Evolutionary conservation across 306 rosid species (phyloP).

Genomic region (Mimosa pudica): DNA sequence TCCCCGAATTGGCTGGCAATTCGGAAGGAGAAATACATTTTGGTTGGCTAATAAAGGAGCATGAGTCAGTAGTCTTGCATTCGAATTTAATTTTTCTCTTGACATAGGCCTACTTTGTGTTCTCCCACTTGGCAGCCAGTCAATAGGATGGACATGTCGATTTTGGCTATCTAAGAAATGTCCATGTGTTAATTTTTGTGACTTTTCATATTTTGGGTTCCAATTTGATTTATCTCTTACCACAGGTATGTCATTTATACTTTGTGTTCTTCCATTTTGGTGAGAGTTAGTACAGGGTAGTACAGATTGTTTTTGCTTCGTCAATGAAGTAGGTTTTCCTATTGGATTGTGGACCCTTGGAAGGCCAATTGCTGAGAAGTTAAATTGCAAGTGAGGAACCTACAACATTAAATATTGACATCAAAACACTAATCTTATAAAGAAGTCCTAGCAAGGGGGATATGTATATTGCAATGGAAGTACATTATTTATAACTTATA

Average conservation of each 20-base stretch:
- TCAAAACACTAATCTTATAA: constrained; percentile 16
- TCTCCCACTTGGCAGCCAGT: not conserved
- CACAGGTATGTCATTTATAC: constrained; percentile 45
- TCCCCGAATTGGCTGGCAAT: constrained; percentile 46
- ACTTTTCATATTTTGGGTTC: constrained; percentile 51
- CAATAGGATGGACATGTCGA: not conserved
- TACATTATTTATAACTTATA: not conserved
- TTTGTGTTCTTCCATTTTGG: constrained; percentile 42
- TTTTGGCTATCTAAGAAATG: constrained; percentile 37
- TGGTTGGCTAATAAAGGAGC: constrained; percentile 48
- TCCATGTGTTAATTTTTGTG: constrained; percentile 63
- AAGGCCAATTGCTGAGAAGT: constrained; percentile 41
- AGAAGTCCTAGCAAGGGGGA: not conserved
- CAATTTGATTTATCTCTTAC: constrained; percentile 42
- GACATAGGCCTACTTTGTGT: constrained; percentile 10
- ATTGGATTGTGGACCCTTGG: constrained; percentile 47
- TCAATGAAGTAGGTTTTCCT: constrained; percentile 45
- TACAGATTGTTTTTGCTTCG: constrained; percentile 43
- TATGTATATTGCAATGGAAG: not conserved
- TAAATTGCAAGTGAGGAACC: constrained; percentile 53
- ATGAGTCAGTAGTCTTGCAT: constrained; percentile 51
- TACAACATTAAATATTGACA: constrained; percentile 35
- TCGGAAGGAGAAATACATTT: constrained; percentile 33
- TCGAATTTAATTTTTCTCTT: constrained; percentile 45
- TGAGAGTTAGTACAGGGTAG: constrained; percentile 40